These are phyloP conservation scores for Leucaena leucocephala DNA, from an alignment of 306 rosid genomes.

Conservation along the genomic window DNA sequence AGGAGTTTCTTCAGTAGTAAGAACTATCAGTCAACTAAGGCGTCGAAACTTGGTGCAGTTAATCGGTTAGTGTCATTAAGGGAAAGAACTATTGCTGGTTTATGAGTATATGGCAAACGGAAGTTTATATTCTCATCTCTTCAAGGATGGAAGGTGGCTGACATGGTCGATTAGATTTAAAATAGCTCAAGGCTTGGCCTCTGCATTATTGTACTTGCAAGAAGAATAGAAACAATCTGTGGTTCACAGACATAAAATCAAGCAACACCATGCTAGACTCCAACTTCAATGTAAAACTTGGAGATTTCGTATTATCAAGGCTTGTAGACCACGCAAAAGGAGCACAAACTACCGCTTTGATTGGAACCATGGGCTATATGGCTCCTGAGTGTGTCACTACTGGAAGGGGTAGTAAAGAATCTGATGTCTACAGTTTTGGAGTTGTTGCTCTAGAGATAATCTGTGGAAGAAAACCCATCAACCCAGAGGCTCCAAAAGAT, in stretches of 20 bases:
- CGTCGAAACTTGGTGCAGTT: slow-evolving; percentile 48
- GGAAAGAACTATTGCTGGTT: slow-evolving; percentile 31
- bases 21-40: slow-evolving; percentile 40
- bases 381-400: slow-evolving; percentile 32
- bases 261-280: slow-evolving; percentile 4
- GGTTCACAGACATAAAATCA: background rate
- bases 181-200: background rate
- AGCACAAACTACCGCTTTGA: background rate
- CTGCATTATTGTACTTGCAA: background rate
- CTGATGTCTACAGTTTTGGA: slow-evolving; percentile 43
- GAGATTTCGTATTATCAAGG: background rate
- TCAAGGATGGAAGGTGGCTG: background rate
- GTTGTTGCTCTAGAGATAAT: slow-evolving; percentile 43
- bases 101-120: slow-evolving; percentile 40
- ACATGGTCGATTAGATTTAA: background rate
- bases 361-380: slow-evolving; percentile 37
- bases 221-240: slow-evolving; percentile 13
- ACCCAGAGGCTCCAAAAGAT: background rate
- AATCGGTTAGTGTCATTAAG: slow-evolving; percentile 52
- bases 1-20: slow-evolving; percentile 11
- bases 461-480: slow-evolving; percentile 37
- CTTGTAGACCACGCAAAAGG: slow-evolving; percentile 11
- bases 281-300: background rate
- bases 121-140: background rate
- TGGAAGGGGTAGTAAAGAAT: slow-evolving; percentile 32